These are phyloP conservation scores for Rhodotorula kratochvilovae DNA, from an alignment of 768 basidiomycete genomes.

Conservation along the genomic window DNA sequence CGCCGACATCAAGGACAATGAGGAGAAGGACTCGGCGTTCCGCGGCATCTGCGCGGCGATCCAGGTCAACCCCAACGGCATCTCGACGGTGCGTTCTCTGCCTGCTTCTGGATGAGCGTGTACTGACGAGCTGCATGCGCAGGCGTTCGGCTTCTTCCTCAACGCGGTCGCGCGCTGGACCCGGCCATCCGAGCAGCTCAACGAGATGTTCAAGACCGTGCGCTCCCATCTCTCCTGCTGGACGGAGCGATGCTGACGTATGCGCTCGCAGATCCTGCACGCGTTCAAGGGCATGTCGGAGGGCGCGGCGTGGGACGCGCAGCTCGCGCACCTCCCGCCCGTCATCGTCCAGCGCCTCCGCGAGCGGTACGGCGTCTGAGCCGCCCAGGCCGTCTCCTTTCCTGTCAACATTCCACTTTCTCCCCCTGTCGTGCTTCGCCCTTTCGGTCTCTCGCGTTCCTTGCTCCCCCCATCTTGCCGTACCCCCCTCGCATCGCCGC, in stretches of 20 bases:
- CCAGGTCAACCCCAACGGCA: constrained; percentile 82
- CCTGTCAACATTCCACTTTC: not conserved
- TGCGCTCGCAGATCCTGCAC: constrained; percentile 58
- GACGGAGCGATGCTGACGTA: not conserved
- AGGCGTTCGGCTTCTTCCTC: constrained; percentile 97
- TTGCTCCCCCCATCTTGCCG: not conserved
- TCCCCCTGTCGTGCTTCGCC: not conserved
- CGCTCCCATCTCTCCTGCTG: constrained; percentile 17
- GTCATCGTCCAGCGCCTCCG: constrained; percentile 81
- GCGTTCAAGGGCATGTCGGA: constrained; percentile 87
- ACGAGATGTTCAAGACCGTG: constrained; percentile 79
- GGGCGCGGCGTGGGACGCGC: constrained; percentile 70
- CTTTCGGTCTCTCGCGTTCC: not conserved
- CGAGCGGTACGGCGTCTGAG: constrained; percentile 75
- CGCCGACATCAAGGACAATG: constrained; percentile 97
- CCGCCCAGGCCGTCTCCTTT: not conserved
- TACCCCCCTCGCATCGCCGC: not conserved
- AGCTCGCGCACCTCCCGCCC: constrained; percentile 77
- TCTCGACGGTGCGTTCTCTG: constrained; percentile 20
- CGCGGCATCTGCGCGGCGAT: constrained; percentile 93
- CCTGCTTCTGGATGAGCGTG: accelerated
- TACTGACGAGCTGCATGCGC: constrained; percentile 2
- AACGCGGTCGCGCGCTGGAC: constrained; percentile 96
- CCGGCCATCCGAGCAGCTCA: constrained; percentile 81
- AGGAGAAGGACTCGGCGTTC: constrained; percentile 99